Evolutionary conservation across 2,329 filamentous ascomycete species (phyloP), one percentile per base, ranked within the genome.

Genomic region (Colletotrichum scovillei): DNA sequence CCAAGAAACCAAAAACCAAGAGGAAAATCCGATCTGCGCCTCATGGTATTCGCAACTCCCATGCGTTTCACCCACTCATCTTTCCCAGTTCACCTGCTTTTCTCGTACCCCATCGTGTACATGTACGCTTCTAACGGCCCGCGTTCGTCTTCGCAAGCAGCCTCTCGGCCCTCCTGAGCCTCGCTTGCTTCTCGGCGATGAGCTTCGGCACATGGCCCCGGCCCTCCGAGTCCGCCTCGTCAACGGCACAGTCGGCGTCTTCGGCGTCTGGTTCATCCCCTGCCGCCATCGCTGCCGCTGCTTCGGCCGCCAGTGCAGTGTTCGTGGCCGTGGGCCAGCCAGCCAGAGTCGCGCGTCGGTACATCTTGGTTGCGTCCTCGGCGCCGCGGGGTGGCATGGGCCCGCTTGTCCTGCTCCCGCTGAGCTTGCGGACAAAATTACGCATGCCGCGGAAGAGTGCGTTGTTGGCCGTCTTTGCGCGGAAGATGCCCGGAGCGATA

Each of bases 161-260:
- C 67, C 78, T 80, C 35, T 82, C 80, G 1, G 86, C 86, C 35
- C 85, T 79, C 53, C 79, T 78, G 32, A 88, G 73, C 63, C 86
- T 80, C 53, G 83, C 83, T 63, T 82, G 80, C 71, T 79, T 84
- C 58, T 83, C 80, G 59, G 76, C 78, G 58, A 85, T 75, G 2
- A 79, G 79, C 9, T 78, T 78, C 53, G 72, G 35, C 24, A 74
- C 72, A 14, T 72, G 66, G 42, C 71, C 75, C 11, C 74, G 72
- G 7, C 72, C 76, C 4, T 70, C 65, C 1, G 46, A 68, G 55
- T 76, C 76, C 14, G 79, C 77, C 30, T 77, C 77, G 12, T 72
- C 69, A 7, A 73, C 75, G 57, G 77, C 77, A 22, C 62, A 64
- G 30, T 64, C 46, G n/a, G n/a, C 49, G 1, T 55, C 62, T n/a